Percentiles rank a stretch among this genome's conserved stretches.
Conservation (phyloP, 2,329 filamentous ascomycete genomes). For the Setomelanomma holmii region DNA sequence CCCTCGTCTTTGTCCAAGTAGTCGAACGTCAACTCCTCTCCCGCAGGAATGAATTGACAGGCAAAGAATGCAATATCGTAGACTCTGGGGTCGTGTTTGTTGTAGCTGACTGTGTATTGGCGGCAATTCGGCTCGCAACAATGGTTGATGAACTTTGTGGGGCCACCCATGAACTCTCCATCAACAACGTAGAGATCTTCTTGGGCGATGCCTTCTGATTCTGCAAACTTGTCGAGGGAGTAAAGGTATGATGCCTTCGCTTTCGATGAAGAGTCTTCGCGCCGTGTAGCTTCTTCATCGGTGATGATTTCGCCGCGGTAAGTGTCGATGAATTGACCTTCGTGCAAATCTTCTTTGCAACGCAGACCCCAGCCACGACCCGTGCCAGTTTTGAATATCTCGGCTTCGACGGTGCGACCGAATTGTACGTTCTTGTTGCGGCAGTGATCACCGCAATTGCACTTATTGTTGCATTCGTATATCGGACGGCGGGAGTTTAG, state of each 20-base stretch:
- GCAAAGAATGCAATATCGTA: conserved; percentile 83
- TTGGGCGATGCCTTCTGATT: conserved; percentile 60
- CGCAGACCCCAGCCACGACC: conserved; percentile 82
- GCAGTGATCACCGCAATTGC: conserved; percentile 69
- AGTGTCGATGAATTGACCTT: conserved; percentile 79
- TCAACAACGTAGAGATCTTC: conserved; percentile 58
- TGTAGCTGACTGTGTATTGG: conserved; percentile 80
- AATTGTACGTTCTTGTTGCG: conserved; percentile 79
- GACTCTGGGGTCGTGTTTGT: conserved; percentile 75
- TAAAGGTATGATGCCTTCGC: conserved; percentile 83
- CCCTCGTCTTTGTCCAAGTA: conserved; percentile 71
- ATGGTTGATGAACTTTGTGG: conserved; percentile 84
- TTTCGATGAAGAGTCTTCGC: conserved; percentile 64
- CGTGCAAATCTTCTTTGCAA: conserved; percentile 67
- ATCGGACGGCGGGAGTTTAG: conserved; percentile 60
- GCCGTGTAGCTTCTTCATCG: conserved; percentile 65
- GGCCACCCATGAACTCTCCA: conserved; percentile 79
- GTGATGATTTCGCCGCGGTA: conserved; percentile 71
- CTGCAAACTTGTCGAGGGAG: conserved; percentile 79
- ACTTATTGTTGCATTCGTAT: conserved; percentile 80
- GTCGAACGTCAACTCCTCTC: conserved; percentile 79
- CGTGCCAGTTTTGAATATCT: conserved; percentile 74
- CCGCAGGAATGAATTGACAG: conserved; percentile 67
- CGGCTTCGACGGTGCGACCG: conserved; percentile 72
- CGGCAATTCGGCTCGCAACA: conserved; percentile 80